Evolutionary conservation across 148 eudicot genomes (phyloP), one percentile per base, ranked within the genome.

Genomic region (Polygonum aviculare): DNA sequence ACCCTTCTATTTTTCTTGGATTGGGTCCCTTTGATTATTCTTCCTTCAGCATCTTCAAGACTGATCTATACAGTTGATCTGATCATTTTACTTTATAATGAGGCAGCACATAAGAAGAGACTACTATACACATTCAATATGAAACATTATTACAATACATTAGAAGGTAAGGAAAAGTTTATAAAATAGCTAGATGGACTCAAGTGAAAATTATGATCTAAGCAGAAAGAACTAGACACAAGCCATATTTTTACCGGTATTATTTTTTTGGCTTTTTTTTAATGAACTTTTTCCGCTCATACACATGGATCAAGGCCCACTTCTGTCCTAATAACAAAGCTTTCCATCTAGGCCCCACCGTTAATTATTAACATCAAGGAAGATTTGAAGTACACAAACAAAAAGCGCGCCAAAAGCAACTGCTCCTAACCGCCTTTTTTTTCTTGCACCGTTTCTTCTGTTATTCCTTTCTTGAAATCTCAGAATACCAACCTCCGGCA

Each of bases 401-500:
- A 60, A 60, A 67, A 67, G 72, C 45, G 72, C 72, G 72, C 72
- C 72, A 67, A 67, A 67, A 67, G 10, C 72, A 35, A 67, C 72
- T 12, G 39, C 40, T 63, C 31, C 39, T 63, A 12, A 31, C 40
- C 69, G 40, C 55, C 16, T 12, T 31, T 33, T 26, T 33, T 62
- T 63, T n/a, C 6, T 1, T 19, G 5, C 62, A 5, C 62, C 21
- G 7, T 31, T 12, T 57, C 63, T 57, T 63, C 14, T 67, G 19
- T 10, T 67, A 36, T 36, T 35, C 8, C 45, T 5, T 36, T 67
- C 44, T 67, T 67, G 2, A 3, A 3, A 8, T 15, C 19, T 90
- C 81, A 92, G 81, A 95, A 90, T 76, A 87, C 87, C 79, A 95
- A 84, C 83, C 87, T 95, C 86, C 96, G 84, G 35, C 75, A 76